These are phyloP conservation scores for Daucus carota DNA, from an alignment of 129 eudicot genomes.

Conservation along the genomic window DNA sequence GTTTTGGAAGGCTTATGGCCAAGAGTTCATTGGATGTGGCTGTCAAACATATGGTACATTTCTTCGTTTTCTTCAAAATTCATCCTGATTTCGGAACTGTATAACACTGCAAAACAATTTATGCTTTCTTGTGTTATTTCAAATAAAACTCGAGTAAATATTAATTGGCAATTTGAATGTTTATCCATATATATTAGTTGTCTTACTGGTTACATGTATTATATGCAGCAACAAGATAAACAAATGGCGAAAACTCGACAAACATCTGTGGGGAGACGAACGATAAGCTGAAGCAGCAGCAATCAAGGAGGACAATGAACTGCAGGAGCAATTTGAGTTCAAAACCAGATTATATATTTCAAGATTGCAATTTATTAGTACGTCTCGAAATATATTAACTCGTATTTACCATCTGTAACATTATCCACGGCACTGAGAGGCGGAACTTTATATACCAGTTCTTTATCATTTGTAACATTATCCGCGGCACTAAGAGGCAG, in stretches of 20 bases:
- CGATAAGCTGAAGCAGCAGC: not conserved
- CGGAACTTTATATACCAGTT: too few relatives aligned
- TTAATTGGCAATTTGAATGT: too few relatives aligned
- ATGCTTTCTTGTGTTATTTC: too few relatives aligned
- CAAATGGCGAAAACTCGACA: not conserved
- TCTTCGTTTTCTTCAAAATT: not conserved
- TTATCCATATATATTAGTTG: not conserved
- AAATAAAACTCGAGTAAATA: too few relatives aligned
- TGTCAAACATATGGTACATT: constrained; percentile 34
- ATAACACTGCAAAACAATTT: too few relatives aligned
- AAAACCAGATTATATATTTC: not conserved
- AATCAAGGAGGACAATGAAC: not conserved
- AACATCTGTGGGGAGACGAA: not conserved
- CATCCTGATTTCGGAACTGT: too few relatives aligned
- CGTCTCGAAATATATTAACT: too few relatives aligned
- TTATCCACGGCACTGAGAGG: too few relatives aligned
- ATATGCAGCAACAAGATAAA: not conserved
- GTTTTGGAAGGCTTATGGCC: constrained; percentile 52
- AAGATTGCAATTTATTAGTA: too few relatives aligned
- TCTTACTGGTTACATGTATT: not conserved
- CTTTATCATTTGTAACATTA: too few relatives aligned
- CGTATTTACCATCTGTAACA: too few relatives aligned
- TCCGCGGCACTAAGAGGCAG: too few relatives aligned
- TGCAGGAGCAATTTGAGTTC: not conserved
- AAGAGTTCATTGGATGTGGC: constrained; percentile 46